Evolutionary conservation across 441 rosid species (phyloP).

Genomic region (Breynia disticha): DNA sequence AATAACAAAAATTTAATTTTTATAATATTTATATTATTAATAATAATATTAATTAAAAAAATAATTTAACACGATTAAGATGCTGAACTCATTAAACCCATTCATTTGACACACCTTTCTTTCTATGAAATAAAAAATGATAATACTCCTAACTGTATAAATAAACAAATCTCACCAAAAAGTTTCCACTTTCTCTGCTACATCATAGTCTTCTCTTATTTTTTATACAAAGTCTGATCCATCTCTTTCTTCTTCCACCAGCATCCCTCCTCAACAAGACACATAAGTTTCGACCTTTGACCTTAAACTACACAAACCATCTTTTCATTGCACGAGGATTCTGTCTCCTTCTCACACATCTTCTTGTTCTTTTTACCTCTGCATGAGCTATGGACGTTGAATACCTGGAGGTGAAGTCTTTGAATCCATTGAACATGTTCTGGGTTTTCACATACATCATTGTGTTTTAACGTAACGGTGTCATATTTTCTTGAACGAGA

Average conservation of each 20-base stretch:
- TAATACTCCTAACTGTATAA: not conserved
- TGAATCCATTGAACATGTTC: not conserved
- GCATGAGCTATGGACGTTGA: constrained; percentile 19
- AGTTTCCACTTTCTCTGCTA: not conserved
- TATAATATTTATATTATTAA: no score
- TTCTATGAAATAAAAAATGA: not conserved
- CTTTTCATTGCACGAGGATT: not conserved
- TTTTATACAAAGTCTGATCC: not conserved
- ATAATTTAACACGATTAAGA: no score
- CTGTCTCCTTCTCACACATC: not conserved
- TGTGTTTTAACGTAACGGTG: not conserved
- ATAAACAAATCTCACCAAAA: not conserved
- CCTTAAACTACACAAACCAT: not conserved
- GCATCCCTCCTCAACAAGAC: no score
- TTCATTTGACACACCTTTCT: not conserved
- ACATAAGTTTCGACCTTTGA: no score
- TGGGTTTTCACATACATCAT: not conserved
- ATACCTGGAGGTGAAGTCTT: constrained; percentile 38
- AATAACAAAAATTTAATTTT: no score
- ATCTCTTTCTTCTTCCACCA: no score
- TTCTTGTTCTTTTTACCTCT: not conserved
- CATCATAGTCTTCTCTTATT: not conserved
- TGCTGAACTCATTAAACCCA: no score
- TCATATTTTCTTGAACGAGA: not conserved
- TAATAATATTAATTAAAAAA: no score